Evolutionary conservation across 2,329 filamentous ascomycete species (phyloP).

Genomic region (Hypomyces rosellus): DNA sequence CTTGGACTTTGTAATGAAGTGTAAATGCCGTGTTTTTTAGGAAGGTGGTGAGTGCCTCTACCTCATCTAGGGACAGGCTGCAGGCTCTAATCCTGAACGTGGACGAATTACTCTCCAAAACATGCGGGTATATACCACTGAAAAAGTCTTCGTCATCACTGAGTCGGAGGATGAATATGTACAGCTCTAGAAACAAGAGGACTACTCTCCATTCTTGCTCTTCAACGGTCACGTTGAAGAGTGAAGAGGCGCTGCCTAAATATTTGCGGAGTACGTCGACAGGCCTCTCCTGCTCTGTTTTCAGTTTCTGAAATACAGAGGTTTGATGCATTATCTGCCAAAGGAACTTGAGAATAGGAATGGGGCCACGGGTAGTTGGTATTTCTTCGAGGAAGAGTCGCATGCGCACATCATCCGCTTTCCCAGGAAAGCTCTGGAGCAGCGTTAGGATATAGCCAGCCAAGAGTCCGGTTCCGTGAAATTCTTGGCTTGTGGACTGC

Average conservation of each 20-base stretch:
- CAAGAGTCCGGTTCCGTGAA: slow-evolving; percentile 54
- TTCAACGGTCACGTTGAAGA: slow-evolving; percentile 18
- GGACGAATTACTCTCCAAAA: slow-evolving; percentile 31
- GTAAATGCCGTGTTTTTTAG: slow-evolving; percentile 88
- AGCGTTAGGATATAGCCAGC: slow-evolving; percentile 84
- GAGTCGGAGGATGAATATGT: slow-evolving; percentile 84
- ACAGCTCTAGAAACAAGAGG: slow-evolving; percentile 86
- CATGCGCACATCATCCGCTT: slow-evolving; percentile 88
- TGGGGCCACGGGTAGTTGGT: slow-evolving; percentile 45
- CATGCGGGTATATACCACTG: slow-evolving; percentile 42
- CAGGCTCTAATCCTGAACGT: slow-evolving; percentile 51
- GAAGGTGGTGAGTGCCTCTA: slow-evolving; percentile 71
- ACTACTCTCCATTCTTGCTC: slow-evolving; percentile 76
- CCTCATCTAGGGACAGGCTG: slow-evolving; percentile 63
- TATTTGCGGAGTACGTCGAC: slow-evolving; percentile 26
- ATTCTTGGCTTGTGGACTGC: slow-evolving; percentile 24
- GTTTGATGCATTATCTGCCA: slow-evolving; percentile 59
- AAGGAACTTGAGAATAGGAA: slow-evolving; percentile 60
- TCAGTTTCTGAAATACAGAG: slow-evolving; percentile 29
- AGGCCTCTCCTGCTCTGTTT: slow-evolving; percentile 23
- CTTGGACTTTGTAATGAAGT: slow-evolving; percentile 74
- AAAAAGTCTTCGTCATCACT: slow-evolving; percentile 98
- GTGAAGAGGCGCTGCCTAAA: slow-evolving; percentile 22
- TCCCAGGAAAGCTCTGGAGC: slow-evolving; percentile 73
- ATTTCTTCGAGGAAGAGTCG: slow-evolving; percentile 65